These are phyloP conservation scores for Fusarium goolgardi DNA, from an alignment of 2,329 filamentous ascomycete species.

Conservation along the genomic window DNA sequence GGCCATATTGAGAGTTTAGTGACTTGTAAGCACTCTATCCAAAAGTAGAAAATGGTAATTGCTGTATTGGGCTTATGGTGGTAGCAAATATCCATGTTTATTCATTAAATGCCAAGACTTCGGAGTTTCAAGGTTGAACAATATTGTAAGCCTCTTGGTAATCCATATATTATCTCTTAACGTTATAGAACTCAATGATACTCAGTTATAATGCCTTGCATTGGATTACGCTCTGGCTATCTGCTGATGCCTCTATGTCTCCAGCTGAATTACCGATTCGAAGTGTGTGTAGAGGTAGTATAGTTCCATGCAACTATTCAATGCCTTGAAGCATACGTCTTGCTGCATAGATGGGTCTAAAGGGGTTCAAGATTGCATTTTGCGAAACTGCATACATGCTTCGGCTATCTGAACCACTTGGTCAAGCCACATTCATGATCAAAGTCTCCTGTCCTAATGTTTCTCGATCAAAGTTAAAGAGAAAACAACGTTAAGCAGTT, in stretches of 20 bases:
- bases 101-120: neutral
- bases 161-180: neutral
- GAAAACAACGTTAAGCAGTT: neutral
- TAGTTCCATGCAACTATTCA: no score
- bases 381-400: no score
- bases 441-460: no score
- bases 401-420: no score
- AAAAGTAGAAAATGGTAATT: neutral
- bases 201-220: neutral
- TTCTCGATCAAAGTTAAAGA: no score
- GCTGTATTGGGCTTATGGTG: neutral
- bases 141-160: neutral
- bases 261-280: no score
- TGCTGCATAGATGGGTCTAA: no score
- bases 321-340: no score
- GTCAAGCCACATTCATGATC: no score
- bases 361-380: no score
- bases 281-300: no score
- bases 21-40: neutral
- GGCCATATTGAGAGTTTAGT: neutral
- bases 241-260: neutral
- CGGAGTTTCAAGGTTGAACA: neutral
- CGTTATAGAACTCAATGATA: neutral
- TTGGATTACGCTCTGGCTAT: neutral
- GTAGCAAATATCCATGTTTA: neutral